These are phyloP conservation scores for Xylaria sp. DNA, from an alignment of 2,329 filamentous ascomycete genomes.

Conservation along the genomic window DNA sequence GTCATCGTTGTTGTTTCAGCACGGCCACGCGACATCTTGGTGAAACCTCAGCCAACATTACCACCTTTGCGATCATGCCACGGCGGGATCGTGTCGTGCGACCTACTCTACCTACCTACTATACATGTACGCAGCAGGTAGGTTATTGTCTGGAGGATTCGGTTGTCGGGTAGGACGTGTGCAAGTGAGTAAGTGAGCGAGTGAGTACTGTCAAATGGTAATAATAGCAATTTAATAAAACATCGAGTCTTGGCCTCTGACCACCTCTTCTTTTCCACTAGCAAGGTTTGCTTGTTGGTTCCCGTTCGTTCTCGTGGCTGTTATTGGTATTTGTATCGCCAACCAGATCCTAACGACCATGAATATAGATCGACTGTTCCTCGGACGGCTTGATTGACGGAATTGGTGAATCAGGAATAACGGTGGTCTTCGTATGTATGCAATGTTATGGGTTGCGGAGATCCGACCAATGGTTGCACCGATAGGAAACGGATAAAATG, in stretches of 20 bases:
- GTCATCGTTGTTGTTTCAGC: constrained; percentile 19
- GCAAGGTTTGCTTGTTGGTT: no score
- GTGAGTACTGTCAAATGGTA: neutral
- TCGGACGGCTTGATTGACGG: constrained; percentile 10
- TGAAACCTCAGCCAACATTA: constrained; percentile 22
- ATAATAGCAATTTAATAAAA: neutral
- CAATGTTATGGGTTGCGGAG: constrained; percentile 20
- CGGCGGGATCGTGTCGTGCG: neutral
- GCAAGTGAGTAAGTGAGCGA: neutral
- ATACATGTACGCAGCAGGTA: neutral
- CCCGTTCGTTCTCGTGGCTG: neutral
- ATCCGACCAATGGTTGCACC: constrained; percentile 11
- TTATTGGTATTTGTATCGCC: constrained; percentile 13
- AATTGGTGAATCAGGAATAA: constrained; percentile 3
- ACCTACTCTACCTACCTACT: neutral
- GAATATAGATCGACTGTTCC: no score
- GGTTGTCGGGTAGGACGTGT: no score
- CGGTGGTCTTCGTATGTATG: constrained; percentile 10
- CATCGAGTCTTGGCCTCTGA: neutral
- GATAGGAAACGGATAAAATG: constrained; percentile 20
- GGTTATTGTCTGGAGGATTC: no score
- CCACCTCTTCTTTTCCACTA: no score
- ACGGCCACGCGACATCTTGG: constrained; percentile 13
- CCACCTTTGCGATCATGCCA: neutral
- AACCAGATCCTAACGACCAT: no score